Percentiles rank a stretch among this genome's conserved stretches.
phyloP scores from a whole-genome alignment of 2,329 filamentous ascomycete species.

The Cladosporium oxysporum region DNA sequence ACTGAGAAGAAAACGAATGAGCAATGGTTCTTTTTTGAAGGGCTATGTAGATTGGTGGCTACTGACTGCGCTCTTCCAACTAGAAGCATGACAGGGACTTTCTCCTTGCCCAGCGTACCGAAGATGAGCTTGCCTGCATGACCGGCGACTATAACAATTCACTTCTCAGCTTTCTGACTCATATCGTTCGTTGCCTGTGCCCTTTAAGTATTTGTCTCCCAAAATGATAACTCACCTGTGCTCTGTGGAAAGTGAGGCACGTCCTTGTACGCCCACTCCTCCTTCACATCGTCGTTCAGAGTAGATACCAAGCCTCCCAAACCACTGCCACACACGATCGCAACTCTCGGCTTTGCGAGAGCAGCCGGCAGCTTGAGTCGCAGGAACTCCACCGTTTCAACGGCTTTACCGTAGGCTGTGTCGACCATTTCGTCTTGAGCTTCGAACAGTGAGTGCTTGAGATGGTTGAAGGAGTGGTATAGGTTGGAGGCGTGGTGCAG shows the following conservation, averaged over 20 bases:
- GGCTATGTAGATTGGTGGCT: conserved; percentile 24
- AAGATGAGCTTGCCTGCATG: conserved; percentile 68
- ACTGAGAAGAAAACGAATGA: conserved; percentile 41
- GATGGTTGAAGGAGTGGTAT: conserved; percentile 37
- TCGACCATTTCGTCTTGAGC: conserved; percentile 38
- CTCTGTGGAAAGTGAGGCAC: conserved; percentile 64
- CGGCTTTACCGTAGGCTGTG: conserved; percentile 45
- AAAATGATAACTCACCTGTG: conserved; percentile 51
- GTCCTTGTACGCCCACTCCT: conserved; percentile 58
- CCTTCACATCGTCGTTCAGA: conserved; percentile 51
- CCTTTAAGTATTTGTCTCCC: neutral
- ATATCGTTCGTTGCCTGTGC: conserved; percentile 13
- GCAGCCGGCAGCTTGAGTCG: conserved; percentile 52
- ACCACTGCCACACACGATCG: conserved; percentile 66
- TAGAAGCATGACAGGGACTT: conserved; percentile 62
- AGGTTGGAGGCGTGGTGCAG: conserved; percentile 36
- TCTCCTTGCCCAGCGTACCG: conserved; percentile 55
- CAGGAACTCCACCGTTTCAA: conserved; percentile 55
- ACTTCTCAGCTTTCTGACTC: conserved; percentile 29
- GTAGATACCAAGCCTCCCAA: conserved; percentile 62
- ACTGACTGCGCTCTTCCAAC: conserved; percentile 66
- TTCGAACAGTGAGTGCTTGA: conserved; percentile 32
- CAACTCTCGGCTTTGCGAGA: conserved; percentile 55
- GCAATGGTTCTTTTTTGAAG: neutral
- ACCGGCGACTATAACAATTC: conserved; percentile 48